Evolutionary conservation across 1,284 basidiomycete genomes (phyloP).

Genomic region (Cystobasidiaceae sp.): DNA sequence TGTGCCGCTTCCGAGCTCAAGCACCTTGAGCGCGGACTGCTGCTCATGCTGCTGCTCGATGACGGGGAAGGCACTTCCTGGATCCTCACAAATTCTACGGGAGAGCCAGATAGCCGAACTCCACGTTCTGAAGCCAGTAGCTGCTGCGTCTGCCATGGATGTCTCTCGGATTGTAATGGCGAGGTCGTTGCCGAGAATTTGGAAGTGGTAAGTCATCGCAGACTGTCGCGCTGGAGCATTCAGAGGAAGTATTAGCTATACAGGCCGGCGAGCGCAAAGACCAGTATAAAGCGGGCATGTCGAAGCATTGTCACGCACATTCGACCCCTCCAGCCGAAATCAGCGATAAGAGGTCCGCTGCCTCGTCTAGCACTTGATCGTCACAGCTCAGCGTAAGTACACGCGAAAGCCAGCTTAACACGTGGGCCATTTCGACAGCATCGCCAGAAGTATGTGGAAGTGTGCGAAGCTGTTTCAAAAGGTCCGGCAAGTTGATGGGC

Average conservation of each 20-base stretch:
- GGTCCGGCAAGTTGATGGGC: no score
- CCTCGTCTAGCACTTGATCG: slow-evolving; percentile 3
- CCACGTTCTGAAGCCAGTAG: slow-evolving; percentile 27
- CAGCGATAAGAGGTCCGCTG: neutral
- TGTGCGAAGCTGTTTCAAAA: no score
- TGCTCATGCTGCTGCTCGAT: neutral
- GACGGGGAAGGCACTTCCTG: neutral
- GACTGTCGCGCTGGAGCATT: no score
- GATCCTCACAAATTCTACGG: neutral
- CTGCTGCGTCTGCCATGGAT: slow-evolving; percentile 18
- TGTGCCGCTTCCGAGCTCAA: slow-evolving; percentile 27
- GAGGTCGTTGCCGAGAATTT: neutral
- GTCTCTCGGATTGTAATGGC: slow-evolving; percentile 1
- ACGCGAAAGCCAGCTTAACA: slow-evolving; percentile 12
- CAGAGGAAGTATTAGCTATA: no score
- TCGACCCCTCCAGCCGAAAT: neutral
- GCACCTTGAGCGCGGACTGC: neutral
- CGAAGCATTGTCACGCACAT: neutral
- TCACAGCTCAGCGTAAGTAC: slow-evolving; percentile 2
- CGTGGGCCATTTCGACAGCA: neutral
- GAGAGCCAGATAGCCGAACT: slow-evolving; percentile 16
- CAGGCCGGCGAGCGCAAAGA: no score
- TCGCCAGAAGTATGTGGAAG: neutral
- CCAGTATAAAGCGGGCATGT: no score
- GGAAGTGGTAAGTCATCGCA: neutral